Base-by-base conservation (phyloP, 2,329 filamentous ascomycete genomes). In the Thelonectria blattea region DNA sequence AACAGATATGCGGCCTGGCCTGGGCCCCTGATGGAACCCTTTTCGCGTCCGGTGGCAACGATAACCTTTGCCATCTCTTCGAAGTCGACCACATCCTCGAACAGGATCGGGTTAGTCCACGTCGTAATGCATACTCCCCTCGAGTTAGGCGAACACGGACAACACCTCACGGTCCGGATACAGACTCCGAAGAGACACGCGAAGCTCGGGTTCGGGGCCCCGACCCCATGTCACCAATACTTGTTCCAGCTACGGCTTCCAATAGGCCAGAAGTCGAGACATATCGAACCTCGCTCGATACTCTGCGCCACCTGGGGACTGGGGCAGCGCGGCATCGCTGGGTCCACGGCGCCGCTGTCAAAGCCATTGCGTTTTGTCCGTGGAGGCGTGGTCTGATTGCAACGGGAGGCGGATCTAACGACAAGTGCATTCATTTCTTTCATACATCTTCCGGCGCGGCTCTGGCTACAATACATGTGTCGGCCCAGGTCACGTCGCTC, bases 361-460 rank as follows among this genome's bases (percentile, higher is more conserved):
- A 99, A 76, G 95, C 95, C 32, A 95, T 98, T 68, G 93, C 95
- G 2, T 98, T 98, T 76, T 96, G 94, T 64, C 94, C 95, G 0
- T 99, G 93, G 94, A 91, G 94, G 58, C 86, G 91, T 22, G 91
- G 90, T 3, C 83, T 99, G 5, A 78, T 99, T 41, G 95, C 95
- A 14, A 96, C 94, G 1, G 93, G 95, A 3, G 94, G 95, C 41
- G 95, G 95, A 22, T 94, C 91, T 47, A 96, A 96, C 71, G 94
- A 99, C 78, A 92, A 92, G 69, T 92, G 92, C 74, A 97, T 99
- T 59, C 93, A 96, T 77, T 99, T 99, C 79, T 97, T 91, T 76
- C 93, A 98, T 75, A 91, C 92, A 1, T 83, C 84, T 18, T 93
- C 93, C 0, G 95, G 94, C 5, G 87, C 92, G 2, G 88, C 88